Evolutionary conservation across 257 asterid genomes (phyloP), one percentile per base, ranked within the genome.

Genomic region (Gentiana dahurica): DNA sequence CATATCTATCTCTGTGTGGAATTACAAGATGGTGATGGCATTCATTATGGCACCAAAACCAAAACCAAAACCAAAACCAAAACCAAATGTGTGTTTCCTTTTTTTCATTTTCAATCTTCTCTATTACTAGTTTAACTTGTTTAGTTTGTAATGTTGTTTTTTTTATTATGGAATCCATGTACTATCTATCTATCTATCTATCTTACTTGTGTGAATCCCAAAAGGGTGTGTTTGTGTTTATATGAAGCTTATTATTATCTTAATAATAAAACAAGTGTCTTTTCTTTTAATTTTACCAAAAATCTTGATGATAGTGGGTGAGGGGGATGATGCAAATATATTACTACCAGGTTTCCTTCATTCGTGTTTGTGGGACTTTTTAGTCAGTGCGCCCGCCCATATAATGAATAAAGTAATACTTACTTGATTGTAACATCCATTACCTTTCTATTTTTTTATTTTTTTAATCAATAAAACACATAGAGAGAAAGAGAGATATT

Each of bases 141-240:
- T 24, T 55, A 47, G 55, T 65, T 73, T 61, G 24, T 24, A 24
- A 24, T 24, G 24, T 13, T 15, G 5, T 38, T 66, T 60, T 45
- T 8, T 62, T 55, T 64, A 53, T 65, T 64, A 55, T 70, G 70
- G 76, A 56, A 73, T 73, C 70, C 24, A 24, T 24, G 24, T 24
- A 24, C 24, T 24, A 24, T 24, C 24, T 24, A 24, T 24, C 24
- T 24, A 24, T 24, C 24, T 24, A 24, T 24, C 24, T 24, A 24
- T 24, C 62, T 75, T 65, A 73, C 24, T 24, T 24, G 24, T 24
- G 24, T 24, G 24, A 24, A 24, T 24, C 24, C 0, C 24, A 24
- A 24, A 24, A 24, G 24, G 24, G 24, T 24, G 24, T 24, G 24
- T 24, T 24, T 24, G 24, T 24, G 24, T 24, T 24, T 24, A 24